Percentiles rank a stretch among this genome's conserved stretches.
Evolutionary conservation across 2,329 filamentous ascomycete species (phyloP).

Genomic region (Aschersonia sp.): DNA sequence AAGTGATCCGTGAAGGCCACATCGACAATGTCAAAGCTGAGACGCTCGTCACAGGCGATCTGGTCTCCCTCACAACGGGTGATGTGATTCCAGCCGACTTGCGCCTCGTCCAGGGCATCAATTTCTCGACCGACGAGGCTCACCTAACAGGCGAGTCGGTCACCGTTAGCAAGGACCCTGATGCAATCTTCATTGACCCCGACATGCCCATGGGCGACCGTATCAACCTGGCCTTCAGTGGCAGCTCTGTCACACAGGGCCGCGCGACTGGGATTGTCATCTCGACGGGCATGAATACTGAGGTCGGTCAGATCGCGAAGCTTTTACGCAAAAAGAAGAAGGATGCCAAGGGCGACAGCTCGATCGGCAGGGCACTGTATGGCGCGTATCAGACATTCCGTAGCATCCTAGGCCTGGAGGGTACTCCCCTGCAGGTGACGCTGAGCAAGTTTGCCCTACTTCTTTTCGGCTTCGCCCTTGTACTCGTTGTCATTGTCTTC

Average conservation of each 20-base stretch:
- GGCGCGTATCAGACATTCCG: constrained; percentile 27
- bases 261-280: constrained; percentile 55
- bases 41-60: constrained; percentile 48
- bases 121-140: constrained; percentile 63
- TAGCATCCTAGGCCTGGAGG: constrained; percentile 50
- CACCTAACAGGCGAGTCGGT: constrained; percentile 61
- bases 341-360: constrained; percentile 22
- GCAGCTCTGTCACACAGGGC: constrained; percentile 57
- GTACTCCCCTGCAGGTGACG: constrained; percentile 74
- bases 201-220: constrained; percentile 53
- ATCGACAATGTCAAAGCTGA: constrained; percentile 38
- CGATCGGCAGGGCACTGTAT: constrained; percentile 29
- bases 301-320: constrained; percentile 63
- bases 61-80: constrained; percentile 47
- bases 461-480: constrained; percentile 57
- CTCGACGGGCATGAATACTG: constrained; percentile 57
- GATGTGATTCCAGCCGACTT: constrained; percentile 59
- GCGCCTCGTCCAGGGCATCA: constrained; percentile 50
- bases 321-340: constrained; percentile 44
- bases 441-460: constrained; percentile 73
- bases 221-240: constrained; percentile 56
- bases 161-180: constrained; percentile 51
- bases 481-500: constrained; percentile 48
- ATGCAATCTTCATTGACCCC: constrained; percentile 34
- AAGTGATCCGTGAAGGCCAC: constrained; percentile 38